Conservation (phyloP, 73 alveolate genomes). For the Durusdinium trenchii region DNA sequence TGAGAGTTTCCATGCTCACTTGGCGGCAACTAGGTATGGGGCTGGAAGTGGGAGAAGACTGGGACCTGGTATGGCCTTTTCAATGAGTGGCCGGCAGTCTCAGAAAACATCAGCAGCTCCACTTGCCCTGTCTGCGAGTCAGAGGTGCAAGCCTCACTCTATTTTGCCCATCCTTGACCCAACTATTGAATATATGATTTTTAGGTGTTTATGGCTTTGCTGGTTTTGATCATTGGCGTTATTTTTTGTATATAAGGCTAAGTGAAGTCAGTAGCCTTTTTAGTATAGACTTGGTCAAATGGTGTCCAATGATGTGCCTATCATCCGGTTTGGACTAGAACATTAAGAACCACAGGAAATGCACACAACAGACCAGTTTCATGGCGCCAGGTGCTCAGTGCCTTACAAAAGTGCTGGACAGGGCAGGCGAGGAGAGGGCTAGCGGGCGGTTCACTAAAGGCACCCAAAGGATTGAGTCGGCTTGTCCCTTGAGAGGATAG, state of each 20-base stretch:
- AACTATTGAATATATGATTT: no score
- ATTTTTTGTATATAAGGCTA: no score
- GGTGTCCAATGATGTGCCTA: no score
- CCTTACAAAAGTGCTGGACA: conserved; percentile 90
- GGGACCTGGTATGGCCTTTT: conserved; percentile 93
- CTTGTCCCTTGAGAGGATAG: background rate
- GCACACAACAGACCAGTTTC: no score
- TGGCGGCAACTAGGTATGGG: conserved; percentile 33
- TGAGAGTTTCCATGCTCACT: background rate
- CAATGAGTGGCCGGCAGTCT: conserved; percentile 83
- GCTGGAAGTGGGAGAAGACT: conserved; percentile 94
- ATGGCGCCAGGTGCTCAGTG: conserved; percentile 33
- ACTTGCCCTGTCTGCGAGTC: conserved; percentile 62
- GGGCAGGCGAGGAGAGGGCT: conserved; percentile 22
- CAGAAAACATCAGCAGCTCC: conserved; percentile 19
- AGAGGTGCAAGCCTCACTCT: no score
- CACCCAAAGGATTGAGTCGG: background rate
- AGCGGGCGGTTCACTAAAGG: background rate
- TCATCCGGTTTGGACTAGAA: no score
- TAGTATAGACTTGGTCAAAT: no score
- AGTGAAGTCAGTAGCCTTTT: no score
- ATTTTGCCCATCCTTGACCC: no score
- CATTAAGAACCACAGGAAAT: no score
- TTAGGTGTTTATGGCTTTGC: no score
- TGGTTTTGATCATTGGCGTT: no score